Evolutionary conservation across 2,329 filamentous ascomycete genomes (phyloP).

Genomic region (Lasiodiplodia citricola): DNA sequence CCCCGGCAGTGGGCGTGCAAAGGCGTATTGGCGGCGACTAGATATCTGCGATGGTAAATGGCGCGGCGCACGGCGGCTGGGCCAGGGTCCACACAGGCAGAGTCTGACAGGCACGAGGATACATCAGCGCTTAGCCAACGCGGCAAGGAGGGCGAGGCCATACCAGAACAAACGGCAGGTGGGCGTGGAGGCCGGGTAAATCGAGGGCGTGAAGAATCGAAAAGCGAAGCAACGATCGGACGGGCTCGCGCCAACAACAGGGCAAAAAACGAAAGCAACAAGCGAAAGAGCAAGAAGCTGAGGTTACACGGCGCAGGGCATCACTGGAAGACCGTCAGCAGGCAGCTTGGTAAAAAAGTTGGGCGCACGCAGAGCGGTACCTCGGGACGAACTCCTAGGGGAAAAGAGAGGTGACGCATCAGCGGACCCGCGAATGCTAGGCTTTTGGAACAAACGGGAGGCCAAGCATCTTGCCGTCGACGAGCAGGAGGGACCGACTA

Average conservation of each 20-base stretch:
- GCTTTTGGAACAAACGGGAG: constrained; percentile 41
- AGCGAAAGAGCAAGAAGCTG: constrained; percentile 40
- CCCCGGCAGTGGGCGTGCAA: constrained; percentile 21
- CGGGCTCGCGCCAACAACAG: constrained; percentile 44
- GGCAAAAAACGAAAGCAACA: constrained; percentile 43
- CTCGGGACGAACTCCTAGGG: constrained; percentile 46
- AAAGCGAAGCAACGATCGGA: constrained; percentile 33
- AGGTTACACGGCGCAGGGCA: constrained; percentile 27
- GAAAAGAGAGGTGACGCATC: constrained; percentile 38
- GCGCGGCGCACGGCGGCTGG: constrained; percentile 36
- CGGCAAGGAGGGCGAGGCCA: constrained; percentile 44
- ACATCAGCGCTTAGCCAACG: constrained; percentile 43
- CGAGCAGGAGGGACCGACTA: constrained; percentile 21
- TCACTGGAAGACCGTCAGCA: constrained; percentile 12
- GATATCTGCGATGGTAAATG: constrained; percentile 34
- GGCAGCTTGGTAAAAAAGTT: neutral
- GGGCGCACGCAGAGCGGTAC: constrained; percentile 37
- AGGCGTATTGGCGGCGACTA: constrained; percentile 30
- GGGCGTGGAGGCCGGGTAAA: constrained; percentile 48
- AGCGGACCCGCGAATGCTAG: constrained; percentile 44
- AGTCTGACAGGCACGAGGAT: constrained; percentile 42
- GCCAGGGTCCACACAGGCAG: constrained; percentile 40
- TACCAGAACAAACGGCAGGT: constrained; percentile 40
- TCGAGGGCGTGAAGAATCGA: constrained; percentile 35
- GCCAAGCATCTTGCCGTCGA: constrained; percentile 24